Evolutionary conservation across 1,139 yeast genomes (phyloP), one percentile per base, ranked within the genome.

Genomic region (Lipomyces yarrowii): DNA sequence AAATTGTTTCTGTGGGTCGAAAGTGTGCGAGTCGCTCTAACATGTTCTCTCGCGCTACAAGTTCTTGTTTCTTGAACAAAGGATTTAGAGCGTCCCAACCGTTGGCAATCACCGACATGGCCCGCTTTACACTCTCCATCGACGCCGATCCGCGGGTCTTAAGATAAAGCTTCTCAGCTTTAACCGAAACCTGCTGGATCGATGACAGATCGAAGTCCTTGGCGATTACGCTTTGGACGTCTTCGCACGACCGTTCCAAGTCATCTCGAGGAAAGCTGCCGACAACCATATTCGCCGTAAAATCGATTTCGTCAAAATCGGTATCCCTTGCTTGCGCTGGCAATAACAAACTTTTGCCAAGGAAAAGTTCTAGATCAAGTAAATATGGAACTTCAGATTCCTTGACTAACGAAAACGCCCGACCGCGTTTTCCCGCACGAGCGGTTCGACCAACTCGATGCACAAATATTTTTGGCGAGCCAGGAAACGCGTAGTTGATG

Each of bases 381-480:
- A 96, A 78, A 73, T 94, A 96, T 6, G 99, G 97, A 67, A 94
- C 79, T 76, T 96, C 99, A 68, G 85, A 84, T 71, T 92, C 97
- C 68, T 88, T 84, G 3, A 93, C 89, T 65, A 96, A 86, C 0
- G 98, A 89, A 76, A 91, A 96, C 0, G 99, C 99, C 97, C 98
- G 93, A 75, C 99, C 99, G 72, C 86, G 87, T 75, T 92, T 89
- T 76, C 99, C 99, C 11, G 99, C 99, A 84, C 99, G 89, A 15
- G 99, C 99, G 58, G 99, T 94, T 84, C 99, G 88, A 78, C 99
- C 99, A 62, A 96, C 99, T 80, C 99, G 87, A 79, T 94, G 99
- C 64, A 94, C 86, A 77, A 94, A 96, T 67, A 93, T 90, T 77
- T 96, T 94, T 3, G 98, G 92, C 1, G 96, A 89, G 0, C 93